Evolutionary conservation across 495 filamentous ascomycete genomes (phyloP).

Genomic region (Pseudotulostoma volvatum): DNA sequence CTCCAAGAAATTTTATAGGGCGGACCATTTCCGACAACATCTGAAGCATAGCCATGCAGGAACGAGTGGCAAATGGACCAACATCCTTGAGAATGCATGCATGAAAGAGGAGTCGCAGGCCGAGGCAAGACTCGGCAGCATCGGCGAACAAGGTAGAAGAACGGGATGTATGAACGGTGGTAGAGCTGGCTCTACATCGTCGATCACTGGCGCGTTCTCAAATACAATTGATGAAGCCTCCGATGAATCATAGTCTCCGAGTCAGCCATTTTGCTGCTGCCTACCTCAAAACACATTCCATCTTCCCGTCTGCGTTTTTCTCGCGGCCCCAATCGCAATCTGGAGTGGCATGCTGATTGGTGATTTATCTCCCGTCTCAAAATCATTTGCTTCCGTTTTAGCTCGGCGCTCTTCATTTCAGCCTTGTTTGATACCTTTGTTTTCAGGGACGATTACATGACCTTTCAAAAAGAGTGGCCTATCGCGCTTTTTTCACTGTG

Average conservation of each 20-base stretch:
- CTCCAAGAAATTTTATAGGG: slow-evolving; percentile 93
- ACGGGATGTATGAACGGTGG: slow-evolving; percentile 2
- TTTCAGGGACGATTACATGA: no score
- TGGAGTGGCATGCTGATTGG: neutral
- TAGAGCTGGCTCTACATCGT: slow-evolving; percentile 10
- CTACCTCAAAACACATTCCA: neutral
- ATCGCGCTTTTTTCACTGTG: neutral
- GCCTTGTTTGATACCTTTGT: neutral
- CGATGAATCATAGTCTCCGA: slow-evolving; percentile 5
- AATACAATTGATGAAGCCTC: slow-evolving; percentile 22
- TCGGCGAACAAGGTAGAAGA: slow-evolving; percentile 7
- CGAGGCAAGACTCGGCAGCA: slow-evolving; percentile 13
- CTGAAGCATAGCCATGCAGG: slow-evolving; percentile 96
- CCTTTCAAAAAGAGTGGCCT: no score
- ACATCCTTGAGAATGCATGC: slow-evolving; percentile 90
- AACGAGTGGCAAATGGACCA: slow-evolving; percentile 97
- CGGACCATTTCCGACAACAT: slow-evolving; percentile 96
- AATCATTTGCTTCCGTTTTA: neutral
- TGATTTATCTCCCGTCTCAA: neutral
- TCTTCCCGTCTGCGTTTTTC: neutral
- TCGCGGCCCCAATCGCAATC: neutral
- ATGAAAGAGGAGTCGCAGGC: slow-evolving; percentile 74
- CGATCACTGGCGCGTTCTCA: no score
- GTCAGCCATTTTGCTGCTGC: neutral
- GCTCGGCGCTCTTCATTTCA: neutral